Evolutionary conservation across 1,139 yeast species (phyloP).

Genomic region (Debaryomycetaceae sp.): DNA sequence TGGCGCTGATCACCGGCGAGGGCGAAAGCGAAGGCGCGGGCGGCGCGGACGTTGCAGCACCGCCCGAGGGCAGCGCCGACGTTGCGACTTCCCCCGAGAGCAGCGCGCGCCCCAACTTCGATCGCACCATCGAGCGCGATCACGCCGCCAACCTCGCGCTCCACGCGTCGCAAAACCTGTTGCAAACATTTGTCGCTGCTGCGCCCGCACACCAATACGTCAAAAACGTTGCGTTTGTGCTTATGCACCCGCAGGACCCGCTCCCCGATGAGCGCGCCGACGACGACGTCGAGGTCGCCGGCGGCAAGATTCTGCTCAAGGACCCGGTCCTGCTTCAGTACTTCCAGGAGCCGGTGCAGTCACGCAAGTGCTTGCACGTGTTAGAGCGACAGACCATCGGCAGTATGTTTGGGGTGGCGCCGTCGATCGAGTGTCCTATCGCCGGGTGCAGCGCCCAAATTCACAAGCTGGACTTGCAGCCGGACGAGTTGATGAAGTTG

Average conservation of each 20-base stretch:
- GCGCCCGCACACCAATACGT: conserved; percentile 19
- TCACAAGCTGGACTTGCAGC: conserved; percentile 24
- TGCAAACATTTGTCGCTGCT: conserved; percentile 1
- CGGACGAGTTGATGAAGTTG: conserved; percentile 47
- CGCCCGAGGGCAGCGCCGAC: conserved; percentile 8
- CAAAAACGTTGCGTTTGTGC: conserved; percentile 24
- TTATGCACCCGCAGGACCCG: conserved; percentile 38
- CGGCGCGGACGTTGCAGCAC: neutral
- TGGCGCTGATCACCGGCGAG: conserved; percentile 4
- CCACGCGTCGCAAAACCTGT: conserved; percentile 4
- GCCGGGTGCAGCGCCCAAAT: conserved; percentile 40
- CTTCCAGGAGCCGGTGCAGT: conserved; percentile 50
- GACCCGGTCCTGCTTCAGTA: conserved; percentile 60
- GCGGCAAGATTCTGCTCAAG: conserved; percentile 59
- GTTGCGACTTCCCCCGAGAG: conserved; percentile 10
- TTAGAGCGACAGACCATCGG: conserved; percentile 48
- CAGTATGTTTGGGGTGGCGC: conserved; percentile 19
- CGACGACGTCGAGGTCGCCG: conserved; percentile 58
- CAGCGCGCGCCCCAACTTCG: conserved; percentile 10
- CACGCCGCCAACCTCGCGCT: conserved; percentile 3
- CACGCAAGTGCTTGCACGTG: conserved; percentile 54
- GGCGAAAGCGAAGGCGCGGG: neutral
- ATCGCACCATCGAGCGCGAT: conserved; percentile 9
- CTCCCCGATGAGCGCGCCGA: conserved; percentile 41
- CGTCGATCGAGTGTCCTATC: conserved; percentile 37